Evolutionary conservation across 2,329 filamentous ascomycete species (phyloP), one percentile per base, ranked within the genome.

Genomic region (Bisporella sp.): DNA sequence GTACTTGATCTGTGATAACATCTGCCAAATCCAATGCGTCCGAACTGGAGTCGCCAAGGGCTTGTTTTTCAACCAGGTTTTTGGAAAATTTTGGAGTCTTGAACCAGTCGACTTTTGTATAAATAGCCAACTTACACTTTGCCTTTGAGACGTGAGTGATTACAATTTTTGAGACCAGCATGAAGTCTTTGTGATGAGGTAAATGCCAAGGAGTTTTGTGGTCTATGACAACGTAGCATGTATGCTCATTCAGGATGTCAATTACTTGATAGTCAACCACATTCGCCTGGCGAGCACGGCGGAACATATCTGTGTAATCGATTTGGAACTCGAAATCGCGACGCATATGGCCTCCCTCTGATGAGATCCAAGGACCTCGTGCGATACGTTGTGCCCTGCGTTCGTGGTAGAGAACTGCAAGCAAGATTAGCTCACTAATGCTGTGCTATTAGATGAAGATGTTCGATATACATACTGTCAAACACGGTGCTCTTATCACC

Each of bases 401-500:
- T 65, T 95, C 89, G 64, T 89, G 85, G 65, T 96, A 92, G 31
- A 97, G 75, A 62, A 92, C 83, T 60, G 93, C 89, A 37, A 13
- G 28, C 5, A 13, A 30, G n/a, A 43, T 21, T 21, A 21, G 21
- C 21, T 21, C 21, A 21, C 21, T 21, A 21, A 21, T 21, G 21
- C 21, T 21, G 21, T 21, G 21, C 21, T 30, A 11, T 43, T 21
- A 43, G 41, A 11, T 11, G 28, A 13, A 43, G n/a, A 43, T 21
- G 12, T 43, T 43, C 11, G n/a, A 37, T 37, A 9, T 9, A 37
- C 35, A 2, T n/a, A 37, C 35, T 37, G n/a, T 37, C 35, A 70
- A 96, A 99, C 39, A 97, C 84, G 33, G 91, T 89, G 65, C 89
- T 95, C 70, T 92, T 95, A 68, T 99, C 93, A 37, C 93, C 93